Conservation (phyloP, 1,284 basidiomycete species). For the Cryptococcus sp. region DNA sequence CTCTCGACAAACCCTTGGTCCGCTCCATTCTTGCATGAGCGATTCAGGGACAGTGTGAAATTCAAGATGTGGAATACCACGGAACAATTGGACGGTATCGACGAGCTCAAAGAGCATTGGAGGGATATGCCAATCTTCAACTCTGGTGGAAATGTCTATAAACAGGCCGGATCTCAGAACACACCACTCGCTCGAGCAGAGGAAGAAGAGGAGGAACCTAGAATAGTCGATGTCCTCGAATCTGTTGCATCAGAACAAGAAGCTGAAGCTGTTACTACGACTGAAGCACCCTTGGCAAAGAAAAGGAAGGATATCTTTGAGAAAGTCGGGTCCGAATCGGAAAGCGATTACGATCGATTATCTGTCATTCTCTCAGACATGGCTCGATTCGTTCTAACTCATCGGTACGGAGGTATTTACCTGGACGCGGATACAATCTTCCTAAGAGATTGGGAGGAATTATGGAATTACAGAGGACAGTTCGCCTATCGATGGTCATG, state of each 20-base stretch:
- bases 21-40: slow-evolving; percentile 71
- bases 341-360: slow-evolving; percentile 68
- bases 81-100: slow-evolving; percentile 74
- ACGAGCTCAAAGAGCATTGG: slow-evolving; percentile 74
- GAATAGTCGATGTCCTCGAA: slow-evolving; percentile 24
- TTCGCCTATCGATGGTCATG: slow-evolving; percentile 84
- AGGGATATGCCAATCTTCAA: slow-evolving; percentile 64
- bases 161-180: slow-evolving; percentile 24
- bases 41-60: slow-evolving; percentile 72
- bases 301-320: slow-evolving; percentile 62
- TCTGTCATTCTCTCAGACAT: slow-evolving; percentile 81
- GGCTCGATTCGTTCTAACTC: slow-evolving; percentile 77
- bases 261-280: slow-evolving; percentile 13
- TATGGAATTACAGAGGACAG: slow-evolving; percentile 81
- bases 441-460: slow-evolving; percentile 83
- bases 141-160: slow-evolving; percentile 65
- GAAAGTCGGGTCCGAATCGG: slow-evolving; percentile 69
- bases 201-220: slow-evolving; percentile 47
- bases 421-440: slow-evolving; percentile 82
- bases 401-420: slow-evolving; percentile 80
- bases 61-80: slow-evolving; percentile 90
- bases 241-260: slow-evolving; percentile 10
- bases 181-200: slow-evolving; percentile 7
- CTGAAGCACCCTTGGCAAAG: slow-evolving; percentile 23
- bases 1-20: slow-evolving; percentile 76